A percentile compares a stretch with the other conserved stretches of the same genome.
Evolutionary conservation across 1,284 basidiomycete species (phyloP).

Genomic region (Gymnopus androsaceus): DNA sequence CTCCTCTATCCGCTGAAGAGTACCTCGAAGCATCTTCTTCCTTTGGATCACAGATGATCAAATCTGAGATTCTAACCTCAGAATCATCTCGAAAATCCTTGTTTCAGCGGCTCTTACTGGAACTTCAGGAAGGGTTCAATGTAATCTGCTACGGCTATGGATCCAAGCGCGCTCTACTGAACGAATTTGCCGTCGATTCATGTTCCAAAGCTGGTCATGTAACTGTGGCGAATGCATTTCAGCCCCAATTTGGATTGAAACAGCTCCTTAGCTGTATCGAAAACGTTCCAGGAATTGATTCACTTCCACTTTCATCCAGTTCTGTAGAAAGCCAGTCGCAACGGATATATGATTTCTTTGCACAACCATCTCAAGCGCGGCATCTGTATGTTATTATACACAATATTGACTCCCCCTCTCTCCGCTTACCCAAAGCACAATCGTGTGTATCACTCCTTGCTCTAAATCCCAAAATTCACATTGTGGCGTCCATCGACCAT

Average conservation of each 20-base stretch:
- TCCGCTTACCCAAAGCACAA: slow-evolving; percentile 65
- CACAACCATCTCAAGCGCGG: slow-evolving; percentile 23
- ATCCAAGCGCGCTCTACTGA: slow-evolving; percentile 76
- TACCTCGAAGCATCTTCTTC: slow-evolving; percentile 48
- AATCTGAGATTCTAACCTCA: slow-evolving; percentile 32
- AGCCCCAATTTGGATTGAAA: slow-evolving; percentile 67
- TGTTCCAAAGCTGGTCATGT: slow-evolving; percentile 68
- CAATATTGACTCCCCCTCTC: slow-evolving; percentile 78
- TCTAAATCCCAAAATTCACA: slow-evolving; percentile 70
- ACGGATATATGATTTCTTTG: slow-evolving; percentile 65
- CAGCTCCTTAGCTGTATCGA: slow-evolving; percentile 75
- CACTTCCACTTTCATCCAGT: slow-evolving; percentile 36
- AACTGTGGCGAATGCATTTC: slow-evolving; percentile 80
- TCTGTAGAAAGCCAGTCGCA: slow-evolving; percentile 63
- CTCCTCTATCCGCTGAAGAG: slow-evolving; percentile 67
- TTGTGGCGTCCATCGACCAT: slow-evolving; percentile 85
- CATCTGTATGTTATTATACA: slow-evolving; percentile 81
- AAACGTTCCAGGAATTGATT: slow-evolving; percentile 52
- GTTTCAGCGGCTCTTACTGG: slow-evolving; percentile 68
- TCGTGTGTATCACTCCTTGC: slow-evolving; percentile 71
- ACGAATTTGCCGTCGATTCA: slow-evolving; percentile 63
- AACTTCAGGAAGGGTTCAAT: slow-evolving; percentile 83
- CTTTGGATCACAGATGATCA: slow-evolving; percentile 30
- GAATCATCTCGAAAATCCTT: slow-evolving; percentile 37
- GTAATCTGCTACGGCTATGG: slow-evolving; percentile 86